Conservation (phyloP, 148 eudicot species). For the Rhododendron henanense region DNA sequence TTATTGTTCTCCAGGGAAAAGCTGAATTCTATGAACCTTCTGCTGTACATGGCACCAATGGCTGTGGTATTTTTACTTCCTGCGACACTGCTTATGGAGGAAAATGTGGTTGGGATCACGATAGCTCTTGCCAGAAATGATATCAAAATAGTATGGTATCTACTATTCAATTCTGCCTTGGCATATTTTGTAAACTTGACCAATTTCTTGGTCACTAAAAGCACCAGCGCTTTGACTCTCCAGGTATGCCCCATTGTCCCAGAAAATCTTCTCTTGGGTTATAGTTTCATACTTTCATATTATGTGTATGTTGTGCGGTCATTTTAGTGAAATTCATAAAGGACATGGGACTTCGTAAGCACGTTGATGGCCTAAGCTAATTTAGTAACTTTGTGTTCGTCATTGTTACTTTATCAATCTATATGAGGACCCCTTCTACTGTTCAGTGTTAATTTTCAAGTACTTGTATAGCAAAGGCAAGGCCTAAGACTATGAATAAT, state of each 20-base stretch:
- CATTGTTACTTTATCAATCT: background rate
- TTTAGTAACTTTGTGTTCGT: background rate
- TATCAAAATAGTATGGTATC: constrained; percentile 61
- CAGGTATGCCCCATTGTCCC: constrained; percentile 45
- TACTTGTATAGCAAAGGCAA: background rate
- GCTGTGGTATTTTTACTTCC: constrained; percentile 78
- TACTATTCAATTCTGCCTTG: constrained; percentile 73
- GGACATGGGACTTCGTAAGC: background rate
- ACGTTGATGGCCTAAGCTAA: background rate
- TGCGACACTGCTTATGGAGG: constrained; percentile 72
- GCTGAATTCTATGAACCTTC: constrained; percentile 88
- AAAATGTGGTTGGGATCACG: constrained; percentile 73
- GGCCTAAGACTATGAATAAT: background rate
- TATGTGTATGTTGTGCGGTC: background rate
- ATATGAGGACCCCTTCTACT: background rate
- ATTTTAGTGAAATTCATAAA: constrained; percentile 4
- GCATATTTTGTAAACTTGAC: constrained; percentile 86
- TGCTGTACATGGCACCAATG: constrained; percentile 88
- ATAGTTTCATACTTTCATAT: background rate
- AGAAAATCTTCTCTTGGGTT: background rate
- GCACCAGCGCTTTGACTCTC: constrained; percentile 91
- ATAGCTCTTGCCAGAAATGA: constrained; percentile 70
- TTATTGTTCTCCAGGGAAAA: constrained; percentile 61
- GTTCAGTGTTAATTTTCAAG: background rate
- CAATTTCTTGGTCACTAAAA: constrained; percentile 95